Evolutionary conservation across 2,329 filamentous ascomycete species (phyloP).

Genomic region (Fusarium chuoi): DNA sequence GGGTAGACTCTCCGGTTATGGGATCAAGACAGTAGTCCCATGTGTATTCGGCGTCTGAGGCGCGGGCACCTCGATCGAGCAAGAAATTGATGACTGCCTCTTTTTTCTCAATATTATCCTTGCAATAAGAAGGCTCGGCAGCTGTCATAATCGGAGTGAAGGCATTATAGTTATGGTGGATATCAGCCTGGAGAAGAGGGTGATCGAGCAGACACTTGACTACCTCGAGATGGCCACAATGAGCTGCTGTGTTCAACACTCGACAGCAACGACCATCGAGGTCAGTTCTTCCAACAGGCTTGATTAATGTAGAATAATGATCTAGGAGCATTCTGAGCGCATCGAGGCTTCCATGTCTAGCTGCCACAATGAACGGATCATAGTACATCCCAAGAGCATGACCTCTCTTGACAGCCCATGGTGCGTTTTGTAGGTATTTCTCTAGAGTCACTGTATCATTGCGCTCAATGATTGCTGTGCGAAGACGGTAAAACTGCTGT

Average conservation of each 20-base stretch:
- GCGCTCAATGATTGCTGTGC: background rate
- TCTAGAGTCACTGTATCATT: background rate
- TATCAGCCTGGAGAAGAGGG: background rate
- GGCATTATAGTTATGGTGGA: background rate
- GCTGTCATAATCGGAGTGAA: rapidly evolving
- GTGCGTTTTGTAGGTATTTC: background rate
- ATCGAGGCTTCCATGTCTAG: background rate
- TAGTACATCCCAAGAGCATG: rapidly evolving
- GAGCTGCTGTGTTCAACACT: background rate
- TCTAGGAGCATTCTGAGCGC: background rate
- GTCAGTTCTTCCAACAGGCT: background rate
- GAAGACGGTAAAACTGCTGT: background rate
- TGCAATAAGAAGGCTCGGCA: background rate
- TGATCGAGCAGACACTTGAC: background rate
- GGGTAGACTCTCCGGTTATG: rapidly evolving
- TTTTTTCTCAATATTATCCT: background rate
- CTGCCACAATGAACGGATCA: background rate
- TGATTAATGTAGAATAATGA: background rate
- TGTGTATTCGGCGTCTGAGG: background rate
- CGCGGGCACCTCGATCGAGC: background rate
- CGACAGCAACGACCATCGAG: background rate
- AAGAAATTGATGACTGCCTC: background rate
- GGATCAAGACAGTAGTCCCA: background rate
- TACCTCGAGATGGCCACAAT: rapidly evolving
- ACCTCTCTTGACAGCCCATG: background rate